A percentile compares a stretch with the other conserved stretches of the same genome.
phyloP scores from a whole-genome alignment of 495 filamentous ascomycete genomes.

The Penicillium crystallinum region DNA sequence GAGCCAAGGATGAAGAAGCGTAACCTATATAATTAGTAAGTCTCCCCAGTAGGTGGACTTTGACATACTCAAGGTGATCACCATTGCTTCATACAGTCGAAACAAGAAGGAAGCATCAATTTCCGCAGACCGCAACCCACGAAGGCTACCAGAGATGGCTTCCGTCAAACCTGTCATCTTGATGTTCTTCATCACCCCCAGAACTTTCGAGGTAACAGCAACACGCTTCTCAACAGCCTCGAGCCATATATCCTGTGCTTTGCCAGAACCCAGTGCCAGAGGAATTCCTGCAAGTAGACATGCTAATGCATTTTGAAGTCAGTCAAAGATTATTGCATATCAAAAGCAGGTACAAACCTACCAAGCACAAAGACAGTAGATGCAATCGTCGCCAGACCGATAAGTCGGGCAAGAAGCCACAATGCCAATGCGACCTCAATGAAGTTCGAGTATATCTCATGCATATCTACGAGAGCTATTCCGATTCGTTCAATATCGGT shows the following conservation, averaged over 20 bases:
- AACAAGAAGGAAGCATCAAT: constrained; percentile 12
- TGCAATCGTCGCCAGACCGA: constrained; percentile 39
- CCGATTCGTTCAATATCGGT: constrained; percentile 48
- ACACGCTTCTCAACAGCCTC: constrained; percentile 49
- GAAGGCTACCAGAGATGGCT: constrained; percentile 30
- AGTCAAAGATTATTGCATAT: neutral
- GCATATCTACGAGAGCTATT: constrained; percentile 30
- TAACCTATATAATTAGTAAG: constrained; percentile 12
- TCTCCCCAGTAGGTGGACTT: neutral
- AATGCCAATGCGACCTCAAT: constrained; percentile 52
- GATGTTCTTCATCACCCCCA: constrained; percentile 52
- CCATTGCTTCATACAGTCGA: constrained; percentile 10
- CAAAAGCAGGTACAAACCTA: constrained; percentile 19
- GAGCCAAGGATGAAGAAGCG: constrained; percentile 15
- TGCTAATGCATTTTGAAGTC: constrained; percentile 4
- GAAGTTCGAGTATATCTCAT: constrained; percentile 47
- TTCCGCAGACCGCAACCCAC: constrained; percentile 15
- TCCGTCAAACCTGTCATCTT: constrained; percentile 55
- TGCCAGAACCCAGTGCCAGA: constrained; percentile 13
- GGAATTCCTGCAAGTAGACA: constrained; percentile 19
- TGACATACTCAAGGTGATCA: constrained; percentile 14
- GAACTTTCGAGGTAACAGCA: constrained; percentile 42
- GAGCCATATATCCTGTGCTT: constrained; percentile 40
- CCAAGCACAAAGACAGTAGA: constrained; percentile 46
- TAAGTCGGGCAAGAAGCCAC: constrained; percentile 44